Conservation (phyloP, 345 rosid genomes). For the Gossypium bickii region DNA sequence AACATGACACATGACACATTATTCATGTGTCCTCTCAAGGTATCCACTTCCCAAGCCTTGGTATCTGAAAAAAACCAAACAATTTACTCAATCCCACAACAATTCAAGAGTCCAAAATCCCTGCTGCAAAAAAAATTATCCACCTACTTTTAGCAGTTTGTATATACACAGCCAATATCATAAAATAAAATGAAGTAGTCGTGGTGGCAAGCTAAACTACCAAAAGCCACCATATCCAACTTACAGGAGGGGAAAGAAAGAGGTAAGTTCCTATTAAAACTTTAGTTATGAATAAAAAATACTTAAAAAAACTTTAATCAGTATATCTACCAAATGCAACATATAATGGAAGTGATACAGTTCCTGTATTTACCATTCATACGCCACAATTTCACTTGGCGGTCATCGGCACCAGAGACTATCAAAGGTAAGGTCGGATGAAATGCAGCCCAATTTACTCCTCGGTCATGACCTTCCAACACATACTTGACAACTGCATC, state of each 20-base stretch:
- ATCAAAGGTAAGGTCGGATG: constrained; percentile 93
- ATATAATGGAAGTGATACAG: neutral
- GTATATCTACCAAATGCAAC: neutral
- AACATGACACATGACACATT: constrained; percentile 96
- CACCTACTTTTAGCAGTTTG: too few relatives aligned
- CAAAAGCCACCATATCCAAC: neutral
- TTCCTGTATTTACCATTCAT: constrained; percentile 65
- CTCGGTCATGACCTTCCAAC: constrained; percentile 96
- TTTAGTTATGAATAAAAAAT: neutral
- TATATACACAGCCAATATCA: neutral
- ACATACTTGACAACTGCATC: constrained; percentile 96
- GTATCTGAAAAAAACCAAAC: constrained; percentile 58
- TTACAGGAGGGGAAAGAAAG: neutral
- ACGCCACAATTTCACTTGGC: constrained; percentile 97
- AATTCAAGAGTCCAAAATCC: neutral
- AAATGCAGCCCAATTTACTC: constrained; percentile 98
- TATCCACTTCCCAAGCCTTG: constrained; percentile 99
- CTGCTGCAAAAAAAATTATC: too few relatives aligned
- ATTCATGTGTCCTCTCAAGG: constrained; percentile 93
- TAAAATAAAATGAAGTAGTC: neutral
- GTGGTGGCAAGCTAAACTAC: neutral
- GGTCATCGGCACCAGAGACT: constrained; percentile 98
- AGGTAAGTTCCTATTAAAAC: neutral
- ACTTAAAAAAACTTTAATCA: neutral
- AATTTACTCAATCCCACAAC: neutral